Evolutionary conservation across 2,329 filamentous ascomycete genomes (phyloP), one percentile per base, ranked within the genome.

Genomic region (Alternaria panax): DNA sequence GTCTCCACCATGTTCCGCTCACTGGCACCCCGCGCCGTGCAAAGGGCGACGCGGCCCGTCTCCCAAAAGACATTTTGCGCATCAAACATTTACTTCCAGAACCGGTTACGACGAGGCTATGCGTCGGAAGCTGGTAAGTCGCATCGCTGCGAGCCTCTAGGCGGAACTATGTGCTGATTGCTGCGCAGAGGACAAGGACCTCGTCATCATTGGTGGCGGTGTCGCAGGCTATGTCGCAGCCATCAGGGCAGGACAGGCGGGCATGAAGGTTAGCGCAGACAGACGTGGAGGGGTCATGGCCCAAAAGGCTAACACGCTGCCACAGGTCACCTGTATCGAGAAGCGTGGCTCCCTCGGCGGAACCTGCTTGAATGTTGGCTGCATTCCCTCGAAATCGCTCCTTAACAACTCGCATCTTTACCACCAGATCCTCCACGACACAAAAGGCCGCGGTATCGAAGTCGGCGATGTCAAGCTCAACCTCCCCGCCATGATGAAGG

Each of bases 401-500:
- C 92, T 99, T 80, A 99, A 98, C 89, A 98, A 98, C 87, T 97
- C 95, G 73, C 93, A 97, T 81, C 87, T 98, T 62, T 98, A 98
- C 86, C 94, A 98, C 85, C 91, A 93, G 83, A 91, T 97, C 77
- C 88, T 96, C 63, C 94, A 99, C 84, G 95, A 99, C 85, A 94
- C 93, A 69, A 97, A 97, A 84, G 88, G 91, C 82, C 92, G 95
- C 79, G 95, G 95, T 79, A 99, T 99, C 79, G 94, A 98, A 78
- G 95, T 99, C 72, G 90, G 91, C 77, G 92, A 97, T 83, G 94
- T 99, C 76, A 96, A 96, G 82, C 90, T 99, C 78, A 97, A 99
- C 86, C 87, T 99, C 45, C 82, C 85, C 74, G 90, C 95, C 80
- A 93, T 99, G 88, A 97, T 99, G 93, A 96, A 97, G 85, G 93